Evolutionary conservation across 2,329 filamentous ascomycete species (phyloP), one percentile per base, ranked within the genome.

Genomic region (Dothideomycetes sp.): DNA sequence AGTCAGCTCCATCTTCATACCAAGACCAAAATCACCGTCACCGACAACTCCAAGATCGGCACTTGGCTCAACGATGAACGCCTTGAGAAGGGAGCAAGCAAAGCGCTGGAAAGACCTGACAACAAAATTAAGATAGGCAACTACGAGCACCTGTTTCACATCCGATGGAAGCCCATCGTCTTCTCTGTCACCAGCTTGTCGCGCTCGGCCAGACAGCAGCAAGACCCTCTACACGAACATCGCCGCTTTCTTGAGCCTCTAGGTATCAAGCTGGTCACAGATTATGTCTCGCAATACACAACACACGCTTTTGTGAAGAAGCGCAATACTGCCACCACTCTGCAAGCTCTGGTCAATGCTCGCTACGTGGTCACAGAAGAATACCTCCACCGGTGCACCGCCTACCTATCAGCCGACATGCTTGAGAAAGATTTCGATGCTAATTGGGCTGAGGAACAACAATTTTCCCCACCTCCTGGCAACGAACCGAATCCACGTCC

Each of bases 241-340:
- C 76, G 76, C 47, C 64, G 73, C 22, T 72, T 72, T 39, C 74
- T 96, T 13, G 86, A 93, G 56, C 75, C 80, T 31, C 70, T 94
- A n/a, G 91, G 94, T 56, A 80, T 96, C 60, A 96, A 95, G 60
- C 80, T 86, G 11, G 67, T 83, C 11, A 69, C 75, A 30, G 80
- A 87, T 4, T 95, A 86, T 59, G 65, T 83, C 17, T 64, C 72
- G 18, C 71, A 67, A 12, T 65, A 73, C 19, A 95, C 89, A 0
- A 94, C 89, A 0, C 88, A 96, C 60, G 82, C 94, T 9, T 78
- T 96, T 23, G 80, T 85, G 6, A 84, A 79, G 58, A 95, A 94
- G 62, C 75, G 91, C 33, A 98, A 96, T 58, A 89, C 86, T 0
- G 75, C 88, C 0, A 87, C 86, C 49, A 85, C 84, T 0, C 69